Percentiles rank a stretch among this genome's conserved stretches.
Evolutionary conservation across 2,329 filamentous ascomycete genomes (phyloP).

Genomic region (Colletotrichum caudatum): DNA sequence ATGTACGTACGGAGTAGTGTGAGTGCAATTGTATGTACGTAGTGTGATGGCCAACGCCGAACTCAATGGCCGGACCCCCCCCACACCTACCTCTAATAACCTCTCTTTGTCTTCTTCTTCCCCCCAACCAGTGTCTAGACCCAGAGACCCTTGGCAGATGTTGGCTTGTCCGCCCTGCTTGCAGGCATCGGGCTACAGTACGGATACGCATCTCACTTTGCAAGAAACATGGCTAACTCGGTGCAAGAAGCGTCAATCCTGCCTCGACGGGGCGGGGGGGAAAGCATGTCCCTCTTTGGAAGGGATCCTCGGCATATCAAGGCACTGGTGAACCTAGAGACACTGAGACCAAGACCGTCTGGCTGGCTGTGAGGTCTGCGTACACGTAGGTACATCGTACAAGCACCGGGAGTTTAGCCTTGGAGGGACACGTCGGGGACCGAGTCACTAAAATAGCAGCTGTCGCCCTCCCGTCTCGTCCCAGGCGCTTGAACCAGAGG

Average conservation of each 20-base stretch:
- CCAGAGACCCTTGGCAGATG: conserved; percentile 10
- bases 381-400: neutral
- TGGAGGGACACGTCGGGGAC: neutral
- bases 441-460: conserved; percentile 23
- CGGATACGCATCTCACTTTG: conserved; percentile 15
- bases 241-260: conserved; percentile 26
- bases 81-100: conserved; percentile 12
- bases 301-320: conserved; percentile 5
- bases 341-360: conserved; percentile 16
- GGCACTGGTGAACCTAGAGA: conserved; percentile 25
- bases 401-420: neutral
- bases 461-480: conserved; percentile 3
- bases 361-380: neutral
- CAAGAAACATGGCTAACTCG: conserved; percentile 6
- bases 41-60: conserved; percentile 14
- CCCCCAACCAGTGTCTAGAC: conserved; percentile 10
- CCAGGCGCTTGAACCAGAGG: neutral
- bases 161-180: conserved; percentile 22
- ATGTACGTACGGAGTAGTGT: too few species aligned
- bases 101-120: conserved; percentile 7
- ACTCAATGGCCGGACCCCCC: conserved; percentile 31
- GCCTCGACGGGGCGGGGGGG: neutral
- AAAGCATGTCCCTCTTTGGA: neutral
- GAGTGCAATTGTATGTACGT: too few species aligned
- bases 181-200: conserved; percentile 21